Percentiles rank a stretch among this genome's conserved stretches.
Conservation (phyloP, 108 stramenopile genomes). For the Fragilaria crotonensis region DNA sequence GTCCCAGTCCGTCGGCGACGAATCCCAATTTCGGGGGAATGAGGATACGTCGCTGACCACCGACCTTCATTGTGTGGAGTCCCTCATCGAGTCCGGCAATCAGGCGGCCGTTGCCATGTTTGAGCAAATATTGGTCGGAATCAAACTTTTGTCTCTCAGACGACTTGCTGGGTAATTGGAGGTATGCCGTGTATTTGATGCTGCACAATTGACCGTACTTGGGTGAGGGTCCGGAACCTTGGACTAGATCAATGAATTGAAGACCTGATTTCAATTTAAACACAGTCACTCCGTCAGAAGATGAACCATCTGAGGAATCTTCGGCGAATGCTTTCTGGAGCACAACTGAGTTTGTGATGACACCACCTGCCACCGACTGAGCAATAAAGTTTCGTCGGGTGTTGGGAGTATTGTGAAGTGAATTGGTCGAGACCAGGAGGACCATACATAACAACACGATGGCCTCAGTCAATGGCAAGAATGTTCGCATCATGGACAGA, state of each 20-base stretch:
- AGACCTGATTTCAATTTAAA: conserved; percentile 70
- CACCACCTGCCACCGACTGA: too few relatives aligned
- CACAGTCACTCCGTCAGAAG: conserved; percentile 33
- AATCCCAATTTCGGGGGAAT: conserved; percentile 83
- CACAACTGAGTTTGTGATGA: too few relatives aligned
- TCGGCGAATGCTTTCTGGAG: too few relatives aligned
- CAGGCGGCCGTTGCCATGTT: conserved; percentile 80
- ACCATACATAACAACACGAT: too few relatives aligned
- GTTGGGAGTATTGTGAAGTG: too few relatives aligned
- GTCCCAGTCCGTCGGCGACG: conserved; percentile 55
- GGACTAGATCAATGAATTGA: conserved; percentile 61
- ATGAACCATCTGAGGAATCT: too few relatives aligned
- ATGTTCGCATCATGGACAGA: too few relatives aligned
- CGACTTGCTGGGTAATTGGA: conserved; percentile 61
- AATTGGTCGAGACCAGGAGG: too few relatives aligned
- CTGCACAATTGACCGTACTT: conserved; percentile 67
- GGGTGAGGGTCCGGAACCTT: conserved; percentile 44
- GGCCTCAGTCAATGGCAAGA: too few relatives aligned
- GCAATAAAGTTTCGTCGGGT: too few relatives aligned
- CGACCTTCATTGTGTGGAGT: conserved; percentile 75
- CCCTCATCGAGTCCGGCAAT: conserved; percentile 82
- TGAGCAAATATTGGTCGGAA: conserved; percentile 51
- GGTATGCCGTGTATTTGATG: conserved; percentile 69
- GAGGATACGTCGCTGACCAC: conserved; percentile 62
- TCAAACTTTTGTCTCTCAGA: conserved; percentile 59